Evolutionary conservation across 2,329 filamentous ascomycete genomes (phyloP), one percentile per base, ranked within the genome.

Genomic region (Exophiala sp.): DNA sequence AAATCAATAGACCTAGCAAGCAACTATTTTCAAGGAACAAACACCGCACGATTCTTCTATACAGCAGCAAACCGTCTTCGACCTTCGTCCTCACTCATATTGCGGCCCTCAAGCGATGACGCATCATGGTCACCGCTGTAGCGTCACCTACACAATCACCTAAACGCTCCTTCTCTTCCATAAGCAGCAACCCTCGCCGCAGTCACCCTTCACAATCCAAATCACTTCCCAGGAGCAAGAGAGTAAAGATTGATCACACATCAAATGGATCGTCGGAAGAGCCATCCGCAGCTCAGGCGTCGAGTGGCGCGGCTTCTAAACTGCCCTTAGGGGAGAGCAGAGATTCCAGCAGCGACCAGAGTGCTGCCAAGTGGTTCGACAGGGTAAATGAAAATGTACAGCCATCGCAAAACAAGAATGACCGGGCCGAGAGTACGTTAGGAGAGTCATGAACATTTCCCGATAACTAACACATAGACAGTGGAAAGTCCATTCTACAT

Each of bases 401-500:
- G 14, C 34, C 44, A 16, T 41, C 41, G 9, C 39, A 41, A 6
- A 46, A 52, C 33, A 56, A 54, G 14, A 32, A 16, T 33, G 44
- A 11, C 6, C 29, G 36, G 21, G 45, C 40, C 29, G 58, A 56
- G 53, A 46, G 55, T 54, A 39, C 7, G 47, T 18, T 10, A 9
- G 29, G 3, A 18, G 3, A 12, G 3, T 11, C 4, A 40, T 8
- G 24, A 2, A 11, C 24, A 34, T 38, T 18, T 24, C 24, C 20
- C n/a, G n/a, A 5, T 24, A 24, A 16, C 52, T 57, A 39, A 54
- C 34, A 20, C 16, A 32, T 34, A 21, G 33, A 10, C 43, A 71
- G 69, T 69, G 58, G 70, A 71, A 53, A 64, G 67, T 42, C 70
- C 70, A 42, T 72, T 70, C 60, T 71, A 66, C 49, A 60, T 71